Conservation (phyloP, 2,329 filamentous ascomycete species). For the Mycosphaerella arachidis region DNA sequence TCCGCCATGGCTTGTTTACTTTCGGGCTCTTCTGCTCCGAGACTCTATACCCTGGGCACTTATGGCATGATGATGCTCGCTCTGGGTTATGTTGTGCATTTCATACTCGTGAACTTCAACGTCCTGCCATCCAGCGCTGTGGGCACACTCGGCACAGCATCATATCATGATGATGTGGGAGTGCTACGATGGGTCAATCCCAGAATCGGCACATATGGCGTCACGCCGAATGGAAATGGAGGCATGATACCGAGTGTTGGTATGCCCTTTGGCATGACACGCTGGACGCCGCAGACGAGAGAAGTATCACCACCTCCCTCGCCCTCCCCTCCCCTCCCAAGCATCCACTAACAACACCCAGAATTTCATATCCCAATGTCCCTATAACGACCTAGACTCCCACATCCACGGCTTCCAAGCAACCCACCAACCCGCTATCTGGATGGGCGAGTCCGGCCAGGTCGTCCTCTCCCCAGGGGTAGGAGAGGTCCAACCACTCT, state of each 20-base stretch:
- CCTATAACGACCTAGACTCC: slow-evolving; percentile 43
- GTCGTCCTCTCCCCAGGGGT: slow-evolving; percentile 42
- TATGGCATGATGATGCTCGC: background rate
- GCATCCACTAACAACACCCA: background rate
- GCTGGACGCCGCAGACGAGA: slow-evolving; percentile 48
- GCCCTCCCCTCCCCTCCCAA: no score
- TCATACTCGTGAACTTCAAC: background rate
- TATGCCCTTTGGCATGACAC: slow-evolving; percentile 47
- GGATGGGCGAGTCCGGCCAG: slow-evolving; percentile 50
- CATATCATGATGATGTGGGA: slow-evolving; percentile 26
- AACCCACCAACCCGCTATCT: slow-evolving; percentile 50
- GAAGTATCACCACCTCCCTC: slow-evolving; percentile 14
- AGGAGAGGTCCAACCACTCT: slow-evolving; percentile 32
- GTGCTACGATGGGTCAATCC: slow-evolving; percentile 32
- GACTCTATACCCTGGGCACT: background rate
- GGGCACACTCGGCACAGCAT: no score
- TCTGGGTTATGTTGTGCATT: background rate
- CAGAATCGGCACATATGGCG: slow-evolving; percentile 31
- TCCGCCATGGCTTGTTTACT: background rate
- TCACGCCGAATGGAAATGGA: slow-evolving; percentile 33
- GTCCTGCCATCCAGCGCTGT: background rate
- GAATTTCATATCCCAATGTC: slow-evolving; percentile 49
- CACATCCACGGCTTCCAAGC: slow-evolving; percentile 49
- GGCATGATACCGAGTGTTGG: slow-evolving; percentile 35
- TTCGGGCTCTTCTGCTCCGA: background rate